Conservation (phyloP, 345 rosid genomes). For the Eutrema yunnanense region DNA sequence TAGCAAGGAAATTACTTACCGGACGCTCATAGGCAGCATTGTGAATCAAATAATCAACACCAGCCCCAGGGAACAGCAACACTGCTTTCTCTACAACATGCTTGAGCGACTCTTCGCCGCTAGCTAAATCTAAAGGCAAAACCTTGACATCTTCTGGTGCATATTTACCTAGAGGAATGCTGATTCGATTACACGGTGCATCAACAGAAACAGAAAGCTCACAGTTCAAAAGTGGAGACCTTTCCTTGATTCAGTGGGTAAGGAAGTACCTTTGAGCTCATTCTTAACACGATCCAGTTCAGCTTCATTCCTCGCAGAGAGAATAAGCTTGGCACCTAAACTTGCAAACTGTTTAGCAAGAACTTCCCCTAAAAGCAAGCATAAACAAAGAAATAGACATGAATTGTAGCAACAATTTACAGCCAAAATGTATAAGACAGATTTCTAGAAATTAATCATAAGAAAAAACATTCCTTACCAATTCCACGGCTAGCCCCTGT, state of each 20-base stretch:
- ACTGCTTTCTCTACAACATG: conserved; percentile 73
- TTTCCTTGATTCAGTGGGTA: background rate
- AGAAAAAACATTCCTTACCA: conserved; percentile 33
- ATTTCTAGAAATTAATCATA: too few relatives aligned
- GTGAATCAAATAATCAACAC: conserved; percentile 82
- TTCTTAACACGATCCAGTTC: conserved; percentile 70
- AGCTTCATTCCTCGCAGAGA: conserved; percentile 73
- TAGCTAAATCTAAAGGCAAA: conserved; percentile 83
- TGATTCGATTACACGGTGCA: background rate
- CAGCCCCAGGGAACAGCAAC: conserved; percentile 53
- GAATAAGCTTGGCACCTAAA: conserved; percentile 89
- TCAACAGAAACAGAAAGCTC: background rate
- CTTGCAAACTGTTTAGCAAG: conserved; percentile 80
- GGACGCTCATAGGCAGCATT: conserved; percentile 97
- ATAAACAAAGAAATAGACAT: background rate
- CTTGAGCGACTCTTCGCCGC: conserved; percentile 61
- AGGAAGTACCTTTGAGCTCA: conserved; percentile 59
- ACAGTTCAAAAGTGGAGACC: background rate
- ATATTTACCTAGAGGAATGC: conserved; percentile 54
- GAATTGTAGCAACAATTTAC: too few relatives aligned
- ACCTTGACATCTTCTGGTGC: conserved; percentile 66
- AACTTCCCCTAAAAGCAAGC: conserved; percentile 53
- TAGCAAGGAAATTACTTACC: conserved; percentile 36
- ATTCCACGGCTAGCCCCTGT: conserved; percentile 98
- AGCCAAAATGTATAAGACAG: too few relatives aligned